Conservation (phyloP, 768 basidiomycete species). For the Tylopilus rubrobrunneus region DNA sequence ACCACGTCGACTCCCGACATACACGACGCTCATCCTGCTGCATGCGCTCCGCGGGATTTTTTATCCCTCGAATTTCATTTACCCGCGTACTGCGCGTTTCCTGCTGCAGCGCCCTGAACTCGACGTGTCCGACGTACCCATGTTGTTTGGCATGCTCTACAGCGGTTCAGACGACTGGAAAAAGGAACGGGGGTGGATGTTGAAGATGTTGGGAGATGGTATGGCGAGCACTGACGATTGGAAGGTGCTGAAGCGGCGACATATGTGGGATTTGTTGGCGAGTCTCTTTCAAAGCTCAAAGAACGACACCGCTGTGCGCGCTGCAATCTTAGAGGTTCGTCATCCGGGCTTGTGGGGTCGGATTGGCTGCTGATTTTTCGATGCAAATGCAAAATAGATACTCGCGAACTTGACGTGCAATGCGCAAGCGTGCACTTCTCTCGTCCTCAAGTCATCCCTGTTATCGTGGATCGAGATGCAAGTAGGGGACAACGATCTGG, state of each 20-base stretch:
- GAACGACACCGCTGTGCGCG: conserved; percentile 48
- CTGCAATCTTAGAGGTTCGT: conserved; percentile 65
- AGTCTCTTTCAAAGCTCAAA: conserved; percentile 72
- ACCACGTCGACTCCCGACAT: conserved; percentile 64
- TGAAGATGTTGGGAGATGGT: conserved; percentile 78
- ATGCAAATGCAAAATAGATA: conserved; percentile 40
- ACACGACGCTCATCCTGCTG: conserved; percentile 74
- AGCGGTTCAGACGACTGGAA: conserved; percentile 76
- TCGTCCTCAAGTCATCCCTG: conserved; percentile 68
- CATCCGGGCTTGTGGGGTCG: no score
- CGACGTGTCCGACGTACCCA: conserved; percentile 80
- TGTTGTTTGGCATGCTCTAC: conserved; percentile 87
- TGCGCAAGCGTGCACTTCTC: conserved; percentile 60
- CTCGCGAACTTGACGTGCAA: conserved; percentile 74
- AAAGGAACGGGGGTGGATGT: conserved; percentile 87
- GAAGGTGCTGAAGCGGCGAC: conserved; percentile 72
- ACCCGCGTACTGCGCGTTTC: conserved; percentile 82
- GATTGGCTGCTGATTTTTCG: not conserved
- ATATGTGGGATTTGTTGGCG: conserved; percentile 86
- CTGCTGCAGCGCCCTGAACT: conserved; percentile 84
- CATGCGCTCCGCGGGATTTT: conserved; percentile 82
- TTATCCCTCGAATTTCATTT: conserved; percentile 84
- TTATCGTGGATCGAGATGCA: conserved; percentile 85
- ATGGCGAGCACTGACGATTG: conserved; percentile 76
- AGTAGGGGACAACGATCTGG: conserved; percentile 24